These are phyloP conservation scores for Hypericum androsaemum DNA, from an alignment of 345 rosid genomes.

Conservation along the genomic window DNA sequence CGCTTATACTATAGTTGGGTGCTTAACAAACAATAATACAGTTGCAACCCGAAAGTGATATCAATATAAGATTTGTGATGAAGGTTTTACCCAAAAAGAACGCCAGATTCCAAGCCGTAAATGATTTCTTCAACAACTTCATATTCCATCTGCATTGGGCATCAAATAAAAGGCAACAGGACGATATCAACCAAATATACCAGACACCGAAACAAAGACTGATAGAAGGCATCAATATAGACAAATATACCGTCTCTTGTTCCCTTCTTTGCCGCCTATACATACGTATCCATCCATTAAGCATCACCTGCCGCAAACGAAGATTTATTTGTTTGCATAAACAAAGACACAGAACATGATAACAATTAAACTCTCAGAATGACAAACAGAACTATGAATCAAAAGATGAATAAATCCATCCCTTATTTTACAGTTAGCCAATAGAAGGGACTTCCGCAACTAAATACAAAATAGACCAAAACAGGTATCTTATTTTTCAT, in stretches of 20 bases:
- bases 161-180: constrained; percentile 7
- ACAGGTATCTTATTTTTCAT: no score
- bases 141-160: constrained; percentile 53
- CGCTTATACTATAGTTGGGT: no score
- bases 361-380: neutral
- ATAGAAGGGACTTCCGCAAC: no score
- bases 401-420: neutral
- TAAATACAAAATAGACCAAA: no score
- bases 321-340: neutral
- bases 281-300: constrained; percentile 89
- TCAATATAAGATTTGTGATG: neutral
- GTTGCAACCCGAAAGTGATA: no score
- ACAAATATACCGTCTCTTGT: constrained; percentile 58
- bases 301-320: constrained; percentile 39
- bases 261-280: constrained; percentile 71
- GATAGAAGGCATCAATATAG: neutral
- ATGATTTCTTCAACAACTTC: constrained; percentile 99
- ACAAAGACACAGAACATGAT: neutral
- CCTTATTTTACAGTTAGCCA: no score
- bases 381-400: neutral
- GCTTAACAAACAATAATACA: no score
- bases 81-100: constrained; percentile 70
- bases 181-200: neutral
- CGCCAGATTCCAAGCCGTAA: constrained; percentile 91
- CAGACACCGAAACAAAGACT: neutral